These are phyloP conservation scores for Pseudogymnoascus sp. DNA, from an alignment of 2,329 filamentous ascomycete species.

Conservation along the genomic window DNA sequence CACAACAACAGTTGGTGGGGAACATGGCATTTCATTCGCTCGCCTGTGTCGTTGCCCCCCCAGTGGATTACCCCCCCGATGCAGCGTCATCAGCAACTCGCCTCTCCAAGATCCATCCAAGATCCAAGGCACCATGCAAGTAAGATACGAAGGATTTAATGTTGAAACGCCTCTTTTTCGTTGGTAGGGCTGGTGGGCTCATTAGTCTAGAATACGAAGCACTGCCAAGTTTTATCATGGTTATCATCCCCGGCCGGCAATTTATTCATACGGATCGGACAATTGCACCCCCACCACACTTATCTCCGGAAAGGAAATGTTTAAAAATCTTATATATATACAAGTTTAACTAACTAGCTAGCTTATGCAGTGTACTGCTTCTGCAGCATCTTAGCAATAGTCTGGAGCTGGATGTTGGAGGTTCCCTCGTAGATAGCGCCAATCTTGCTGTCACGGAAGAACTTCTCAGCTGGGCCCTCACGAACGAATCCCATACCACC, in stretches of 20 bases:
- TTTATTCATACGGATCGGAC: neutral
- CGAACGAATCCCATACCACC: constrained; percentile 98
- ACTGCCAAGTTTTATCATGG: neutral
- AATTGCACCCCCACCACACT: neutral
- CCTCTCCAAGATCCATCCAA: neutral
- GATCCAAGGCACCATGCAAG: neutral
- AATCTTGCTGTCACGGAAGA: constrained; percentile 96
- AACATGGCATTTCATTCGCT: constrained; percentile 4
- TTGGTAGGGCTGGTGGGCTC: neutral
- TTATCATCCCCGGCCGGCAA: neutral
- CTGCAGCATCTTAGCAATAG: constrained; percentile 63
- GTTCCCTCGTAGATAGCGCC: constrained; percentile 95
- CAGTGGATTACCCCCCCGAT: constrained; percentile 4
- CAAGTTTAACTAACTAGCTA: neutral
- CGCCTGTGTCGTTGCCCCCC: neutral
- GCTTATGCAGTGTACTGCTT: constrained; percentile 55
- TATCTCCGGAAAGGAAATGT: neutral
- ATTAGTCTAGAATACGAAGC: neutral
- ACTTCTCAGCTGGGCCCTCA: constrained; percentile 96
- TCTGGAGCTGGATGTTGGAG: constrained; percentile 66
- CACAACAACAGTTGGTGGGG: constrained; percentile 8
- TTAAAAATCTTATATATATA: neutral
- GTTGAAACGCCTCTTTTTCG: neutral
- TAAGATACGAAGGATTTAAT: constrained; percentile 6
- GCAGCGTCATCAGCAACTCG: neutral